These are phyloP conservation scores for Chaetomium olivaceum DNA, from an alignment of 2,329 filamentous ascomycete genomes.

Conservation along the genomic window DNA sequence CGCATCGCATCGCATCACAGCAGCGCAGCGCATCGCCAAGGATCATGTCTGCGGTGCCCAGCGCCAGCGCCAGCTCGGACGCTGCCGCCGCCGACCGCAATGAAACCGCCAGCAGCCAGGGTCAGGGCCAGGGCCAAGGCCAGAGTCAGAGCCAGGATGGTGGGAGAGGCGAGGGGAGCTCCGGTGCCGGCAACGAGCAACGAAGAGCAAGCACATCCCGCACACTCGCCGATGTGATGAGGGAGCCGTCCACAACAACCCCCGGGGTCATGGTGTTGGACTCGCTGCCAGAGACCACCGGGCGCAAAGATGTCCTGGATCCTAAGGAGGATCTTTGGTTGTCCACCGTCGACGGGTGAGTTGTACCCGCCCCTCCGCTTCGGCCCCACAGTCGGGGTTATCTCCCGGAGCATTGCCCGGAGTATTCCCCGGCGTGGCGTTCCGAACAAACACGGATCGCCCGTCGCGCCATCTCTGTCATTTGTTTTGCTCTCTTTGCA, in stretches of 20 bases:
- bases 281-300: slow-evolving; percentile 37
- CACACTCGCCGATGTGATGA: slow-evolving; percentile 45
- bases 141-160: too few relatives aligned
- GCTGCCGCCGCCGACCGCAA: slow-evolving; percentile 3
- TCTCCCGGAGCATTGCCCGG: background rate
- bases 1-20: slow-evolving; percentile 16
- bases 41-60: slow-evolving; percentile 17
- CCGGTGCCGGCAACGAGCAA: background rate
- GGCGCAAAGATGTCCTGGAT: slow-evolving; percentile 40
- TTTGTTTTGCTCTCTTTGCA: background rate
- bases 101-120: background rate
- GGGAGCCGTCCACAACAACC: slow-evolving; percentile 40
- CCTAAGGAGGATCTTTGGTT: slow-evolving; percentile 51
- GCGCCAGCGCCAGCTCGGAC: slow-evolving; percentile 14
- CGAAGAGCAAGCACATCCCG: slow-evolving; percentile 14
- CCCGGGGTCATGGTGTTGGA: slow-evolving; percentile 46
- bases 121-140: background rate
- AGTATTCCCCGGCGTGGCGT: background rate
- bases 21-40: slow-evolving; percentile 10
- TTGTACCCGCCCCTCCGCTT: slow-evolving; percentile 18
- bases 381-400: slow-evolving; percentile 12
- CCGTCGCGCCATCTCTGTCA: background rate
- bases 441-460: slow-evolving; percentile 8
- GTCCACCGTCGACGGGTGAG: slow-evolving; percentile 51
- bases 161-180: background rate